A percentile compares a stretch with the other conserved stretches of the same genome.
Conservation (phyloP, 2,329 filamentous ascomycete species). For the Ophiostoma quercus region DNA sequence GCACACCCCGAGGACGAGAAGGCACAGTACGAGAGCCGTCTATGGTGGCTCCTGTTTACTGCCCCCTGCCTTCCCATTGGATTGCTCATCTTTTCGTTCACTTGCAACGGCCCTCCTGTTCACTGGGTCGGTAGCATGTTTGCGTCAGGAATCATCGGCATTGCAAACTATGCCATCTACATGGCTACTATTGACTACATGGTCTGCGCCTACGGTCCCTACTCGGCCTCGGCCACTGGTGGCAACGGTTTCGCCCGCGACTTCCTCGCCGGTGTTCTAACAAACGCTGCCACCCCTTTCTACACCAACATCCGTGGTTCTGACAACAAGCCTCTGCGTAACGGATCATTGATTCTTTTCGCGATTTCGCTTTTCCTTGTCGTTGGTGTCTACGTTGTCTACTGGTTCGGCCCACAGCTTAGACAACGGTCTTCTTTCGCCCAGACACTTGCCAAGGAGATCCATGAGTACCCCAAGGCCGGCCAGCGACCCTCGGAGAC, state of each 20-base stretch:
- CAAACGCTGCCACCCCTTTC: conserved; percentile 61
- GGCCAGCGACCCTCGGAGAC: not conserved
- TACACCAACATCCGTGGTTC: conserved; percentile 53
- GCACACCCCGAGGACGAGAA: conserved; percentile 50
- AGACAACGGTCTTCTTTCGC: conserved; percentile 60
- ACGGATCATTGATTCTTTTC: conserved; percentile 60
- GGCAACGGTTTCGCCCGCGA: conserved; percentile 71
- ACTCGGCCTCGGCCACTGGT: conserved; percentile 68
- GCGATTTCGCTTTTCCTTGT: conserved; percentile 58
- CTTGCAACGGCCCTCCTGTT: conserved; percentile 55
- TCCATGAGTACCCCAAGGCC: not conserved
- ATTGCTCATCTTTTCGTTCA: conserved; percentile 66
- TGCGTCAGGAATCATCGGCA: conserved; percentile 60
- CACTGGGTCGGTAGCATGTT: conserved; percentile 66
- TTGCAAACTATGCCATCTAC: conserved; percentile 70
- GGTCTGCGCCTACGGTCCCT: conserved; percentile 64
- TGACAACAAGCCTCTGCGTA: conserved; percentile 45
- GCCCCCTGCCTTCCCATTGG: conserved; percentile 60
- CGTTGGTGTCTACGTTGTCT: conserved; percentile 60
- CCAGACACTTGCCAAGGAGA: conserved; percentile 52
- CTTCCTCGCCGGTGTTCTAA: conserved; percentile 66
- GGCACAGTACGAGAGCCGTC: conserved; percentile 64
- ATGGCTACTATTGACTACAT: conserved; percentile 76
- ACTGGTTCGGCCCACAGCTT: conserved; percentile 57
- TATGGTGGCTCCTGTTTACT: conserved; percentile 60